Conservation (phyloP, 148 eudicot genomes). For the Bassia scoparia region DNA sequence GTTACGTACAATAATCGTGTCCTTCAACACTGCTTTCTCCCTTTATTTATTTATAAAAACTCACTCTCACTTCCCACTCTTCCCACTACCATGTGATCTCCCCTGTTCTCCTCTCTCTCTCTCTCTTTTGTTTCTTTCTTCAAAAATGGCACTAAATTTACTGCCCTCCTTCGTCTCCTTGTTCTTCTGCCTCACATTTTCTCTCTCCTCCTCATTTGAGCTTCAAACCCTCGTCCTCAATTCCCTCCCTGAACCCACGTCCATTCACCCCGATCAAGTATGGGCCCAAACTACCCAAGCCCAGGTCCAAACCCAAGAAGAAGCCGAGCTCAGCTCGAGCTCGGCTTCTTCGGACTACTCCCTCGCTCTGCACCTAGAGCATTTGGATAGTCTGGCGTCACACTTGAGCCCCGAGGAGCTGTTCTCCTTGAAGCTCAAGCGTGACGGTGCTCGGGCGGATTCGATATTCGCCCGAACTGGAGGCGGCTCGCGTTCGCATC, state of each 20-base stretch:
- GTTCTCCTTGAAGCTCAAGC: slow-evolving; percentile 51
- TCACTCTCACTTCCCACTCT: slow-evolving; percentile 3
- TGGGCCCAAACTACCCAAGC: slow-evolving; percentile 8
- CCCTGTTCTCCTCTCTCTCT: not conserved
- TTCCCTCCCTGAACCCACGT: slow-evolving; percentile 44
- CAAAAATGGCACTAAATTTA: slow-evolving; percentile 28
- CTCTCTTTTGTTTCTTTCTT: not conserved
- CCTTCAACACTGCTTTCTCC: not conserved
- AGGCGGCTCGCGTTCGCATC: slow-evolving; percentile 10
- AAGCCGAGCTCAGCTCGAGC: not conserved
- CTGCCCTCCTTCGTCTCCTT: slow-evolving; percentile 16
- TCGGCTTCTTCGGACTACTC: not conserved
- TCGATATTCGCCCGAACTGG: slow-evolving; percentile 25
- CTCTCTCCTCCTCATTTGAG: slow-evolving; percentile 23
- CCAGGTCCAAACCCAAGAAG: slow-evolving; percentile 17
- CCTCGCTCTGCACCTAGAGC: slow-evolving; percentile 45
- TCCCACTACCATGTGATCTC: slow-evolving; percentile 20
- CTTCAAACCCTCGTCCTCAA: slow-evolving; percentile 41
- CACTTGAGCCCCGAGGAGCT: slow-evolving; percentile 44
- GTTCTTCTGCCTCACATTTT: slow-evolving; percentile 20
- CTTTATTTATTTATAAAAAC: slow-evolving; percentile 17
- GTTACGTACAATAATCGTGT: not conserved
- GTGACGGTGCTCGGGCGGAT: slow-evolving; percentile 50
- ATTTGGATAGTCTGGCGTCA: slow-evolving; percentile 45
- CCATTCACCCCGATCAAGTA: not conserved